phyloP scores from a whole-genome alignment of 2,329 filamentous ascomycete genomes.

The Scedosporium boydii region DNA sequence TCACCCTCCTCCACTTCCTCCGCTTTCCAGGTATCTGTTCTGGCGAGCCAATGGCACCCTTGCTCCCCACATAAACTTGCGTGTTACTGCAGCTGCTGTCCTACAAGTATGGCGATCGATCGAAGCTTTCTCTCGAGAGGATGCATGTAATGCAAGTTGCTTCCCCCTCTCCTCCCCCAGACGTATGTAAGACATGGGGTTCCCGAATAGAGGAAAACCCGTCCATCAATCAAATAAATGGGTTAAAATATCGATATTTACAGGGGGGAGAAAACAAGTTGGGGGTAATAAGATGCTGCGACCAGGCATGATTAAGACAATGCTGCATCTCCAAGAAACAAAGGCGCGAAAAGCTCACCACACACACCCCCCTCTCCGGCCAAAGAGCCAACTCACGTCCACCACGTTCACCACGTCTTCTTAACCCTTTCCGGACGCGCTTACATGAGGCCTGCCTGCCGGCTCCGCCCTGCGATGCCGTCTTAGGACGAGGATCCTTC shows the following conservation, averaged over 20 bases:
- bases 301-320: neutral
- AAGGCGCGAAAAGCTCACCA: neutral
- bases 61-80: neutral
- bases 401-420: neutral
- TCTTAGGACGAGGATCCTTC: too few relatives aligned
- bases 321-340: neutral
- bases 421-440: neutral
- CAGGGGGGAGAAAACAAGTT: neutral
- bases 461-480: neutral
- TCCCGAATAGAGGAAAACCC: neutral
- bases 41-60: neutral
- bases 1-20: neutral
- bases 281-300: neutral
- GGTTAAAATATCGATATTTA: neutral
- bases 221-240: neutral
- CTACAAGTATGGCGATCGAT: neutral
- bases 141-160: neutral
- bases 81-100: neutral
- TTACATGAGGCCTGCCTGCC: neutral
- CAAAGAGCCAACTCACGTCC: neutral
- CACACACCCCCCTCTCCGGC: neutral
- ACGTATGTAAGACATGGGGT: neutral
- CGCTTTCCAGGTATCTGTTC: too few relatives aligned
- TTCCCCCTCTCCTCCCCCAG: neutral
- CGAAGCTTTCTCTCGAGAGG: neutral